Conservation (phyloP, 1,284 basidiomycete species). For the Ustilago bromivora region DNA sequence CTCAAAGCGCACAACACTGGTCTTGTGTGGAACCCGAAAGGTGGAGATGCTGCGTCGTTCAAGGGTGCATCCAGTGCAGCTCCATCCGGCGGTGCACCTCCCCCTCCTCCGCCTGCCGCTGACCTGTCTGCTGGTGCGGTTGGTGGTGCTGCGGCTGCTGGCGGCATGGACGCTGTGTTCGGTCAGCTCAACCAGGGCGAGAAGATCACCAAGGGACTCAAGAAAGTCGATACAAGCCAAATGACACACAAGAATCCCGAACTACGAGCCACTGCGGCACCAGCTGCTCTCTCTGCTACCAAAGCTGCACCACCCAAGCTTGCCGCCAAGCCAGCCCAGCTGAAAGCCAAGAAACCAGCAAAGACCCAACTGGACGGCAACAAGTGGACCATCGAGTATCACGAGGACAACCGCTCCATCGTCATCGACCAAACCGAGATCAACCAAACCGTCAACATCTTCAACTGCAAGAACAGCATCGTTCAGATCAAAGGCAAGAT, state of each 20-base stretch:
- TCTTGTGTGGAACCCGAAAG: conserved; percentile 84
- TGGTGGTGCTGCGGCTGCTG: conserved; percentile 70
- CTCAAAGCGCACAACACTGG: conserved; percentile 89
- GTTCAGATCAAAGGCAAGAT: conserved; percentile 92
- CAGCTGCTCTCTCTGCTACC: conserved; percentile 8
- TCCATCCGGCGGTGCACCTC: conserved; percentile 74
- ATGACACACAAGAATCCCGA: conserved; percentile 99
- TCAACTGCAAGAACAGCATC: conserved; percentile 89
- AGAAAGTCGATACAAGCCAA: conserved; percentile 93
- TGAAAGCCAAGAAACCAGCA: conserved; percentile 82
- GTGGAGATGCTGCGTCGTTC: conserved; percentile 48
- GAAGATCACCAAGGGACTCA: conserved; percentile 87
- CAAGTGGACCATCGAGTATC: conserved; percentile 94
- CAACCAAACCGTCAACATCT: conserved; percentile 89
- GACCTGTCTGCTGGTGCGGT: conserved; percentile 65
- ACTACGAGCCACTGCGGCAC: conserved; percentile 73
- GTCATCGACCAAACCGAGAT: conserved; percentile 83
- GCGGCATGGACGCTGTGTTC: conserved; percentile 87
- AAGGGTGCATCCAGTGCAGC: conserved; percentile 70
- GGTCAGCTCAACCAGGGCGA: conserved; percentile 90
- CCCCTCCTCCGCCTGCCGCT: conserved; percentile 71
- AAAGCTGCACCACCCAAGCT: conserved; percentile 57
- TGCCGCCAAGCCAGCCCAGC: conserved; percentile 54
- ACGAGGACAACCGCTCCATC: conserved; percentile 84
- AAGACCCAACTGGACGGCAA: conserved; percentile 90